Conservation (phyloP, 371 early-diverging fungal genomes). For the Mortierella sp. region DNA sequence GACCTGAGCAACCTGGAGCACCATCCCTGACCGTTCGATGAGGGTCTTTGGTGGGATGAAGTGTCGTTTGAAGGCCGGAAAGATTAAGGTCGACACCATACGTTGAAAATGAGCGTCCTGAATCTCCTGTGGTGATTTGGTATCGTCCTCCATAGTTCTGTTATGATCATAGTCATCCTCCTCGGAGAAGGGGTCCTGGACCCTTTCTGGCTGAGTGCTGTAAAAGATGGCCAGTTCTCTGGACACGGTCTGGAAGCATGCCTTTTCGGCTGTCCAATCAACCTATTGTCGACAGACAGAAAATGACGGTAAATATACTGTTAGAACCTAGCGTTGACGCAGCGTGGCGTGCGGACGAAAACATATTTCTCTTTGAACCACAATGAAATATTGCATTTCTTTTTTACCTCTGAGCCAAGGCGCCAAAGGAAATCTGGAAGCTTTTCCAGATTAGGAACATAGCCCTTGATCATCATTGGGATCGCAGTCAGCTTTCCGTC, state of each 20-base stretch:
- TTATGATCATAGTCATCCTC: slow-evolving; percentile 14
- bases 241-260: slow-evolving; percentile 79
- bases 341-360: neutral
- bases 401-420: slow-evolving; percentile 79
- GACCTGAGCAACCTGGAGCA: slow-evolving; percentile 82
- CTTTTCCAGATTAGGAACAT: slow-evolving; percentile 84
- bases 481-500: slow-evolving; percentile 72
- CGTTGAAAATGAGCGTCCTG: slow-evolving; percentile 42
- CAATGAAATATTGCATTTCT: no score
- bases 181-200: slow-evolving; percentile 11
- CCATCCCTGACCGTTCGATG: slow-evolving; percentile 59
- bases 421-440: slow-evolving; percentile 86
- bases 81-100: slow-evolving; percentile 62
- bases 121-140: slow-evolving; percentile 30
- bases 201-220: slow-evolving; percentile 69
- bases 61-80: slow-evolving; percentile 77
- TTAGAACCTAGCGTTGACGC: no score
- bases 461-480: slow-evolving; percentile 84
- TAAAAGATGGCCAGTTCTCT: slow-evolving; percentile 85
- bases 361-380: no score
- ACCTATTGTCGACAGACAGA: slow-evolving; percentile 59
- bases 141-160: slow-evolving; percentile 19
- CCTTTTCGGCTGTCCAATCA: slow-evolving; percentile 85
- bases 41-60: slow-evolving; percentile 73
- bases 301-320: no score